Base-by-base conservation (phyloP, 371 early-diverging fungal genomes). In the Polyrhizophydium stewartii region DNA sequence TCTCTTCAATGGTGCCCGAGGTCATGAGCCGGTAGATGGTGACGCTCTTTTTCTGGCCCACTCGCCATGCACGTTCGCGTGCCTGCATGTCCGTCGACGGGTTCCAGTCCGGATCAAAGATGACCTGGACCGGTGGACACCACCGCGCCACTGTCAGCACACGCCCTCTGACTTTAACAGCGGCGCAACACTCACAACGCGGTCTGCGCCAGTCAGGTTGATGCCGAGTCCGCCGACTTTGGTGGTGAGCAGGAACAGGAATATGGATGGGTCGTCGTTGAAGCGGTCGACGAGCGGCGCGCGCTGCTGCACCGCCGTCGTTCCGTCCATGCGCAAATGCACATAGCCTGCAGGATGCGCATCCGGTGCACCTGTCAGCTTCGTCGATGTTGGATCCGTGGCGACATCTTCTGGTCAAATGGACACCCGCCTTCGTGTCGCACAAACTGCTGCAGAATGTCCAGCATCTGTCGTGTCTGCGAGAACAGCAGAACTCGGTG, bases 21-120 rank as follows among this genome's bases (percentile, higher is more conserved):
- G 94, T 92, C 89, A 98, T 93, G n/a, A 99, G 74, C 13, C 98
- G 85, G 71, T 96, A 98, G n/a, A 98, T 91, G 6, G 91, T 87
- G 1, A 99, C 99, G 10, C 85, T 84, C 25, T 86, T 81, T 1
- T 75, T 90, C 71, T 98, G 99, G 0, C 99, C 99, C 24, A 96
- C 72, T 30, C 99, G 79, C 93, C 96, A 96, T 1, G 96, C 96
- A 38, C 99, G 87, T 75, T 98, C 97, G 56, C 96, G 83, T 3
- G 98, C 98, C 69, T 99, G 99, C 38, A 89, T 82, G 75, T 99
- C 99, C 13, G 93, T 92, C 1, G 96, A 92, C 6, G 98, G 98
- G 67, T 98, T 99, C 88, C 86, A 64, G 1, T 53, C 45, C 55
- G 45, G 35, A 33, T 25, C 25, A 68, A 52, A 37, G 22, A 40